phyloP scores from a whole-genome alignment of 352 stramenopile species.

The Phytophthora sojae region DNA sequence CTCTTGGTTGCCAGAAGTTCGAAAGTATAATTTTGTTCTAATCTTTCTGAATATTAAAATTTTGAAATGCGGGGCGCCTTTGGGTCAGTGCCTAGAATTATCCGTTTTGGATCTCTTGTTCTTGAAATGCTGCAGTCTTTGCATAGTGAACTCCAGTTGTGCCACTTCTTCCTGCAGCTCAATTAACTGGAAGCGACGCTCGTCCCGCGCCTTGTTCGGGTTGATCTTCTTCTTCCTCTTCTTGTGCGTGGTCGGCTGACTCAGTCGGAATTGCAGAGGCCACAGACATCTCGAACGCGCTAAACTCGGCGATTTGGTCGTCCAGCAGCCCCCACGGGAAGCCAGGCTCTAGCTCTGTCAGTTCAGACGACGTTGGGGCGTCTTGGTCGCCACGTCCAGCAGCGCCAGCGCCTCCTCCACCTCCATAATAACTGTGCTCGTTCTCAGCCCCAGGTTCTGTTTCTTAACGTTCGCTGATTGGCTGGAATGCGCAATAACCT shows the following conservation, averaged over 20 bases:
- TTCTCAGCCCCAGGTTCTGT: background rate
- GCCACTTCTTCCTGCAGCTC: slow-evolving; percentile 25
- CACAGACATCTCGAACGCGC: background rate
- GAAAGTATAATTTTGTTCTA: too few species aligned
- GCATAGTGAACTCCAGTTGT: slow-evolving; percentile 28
- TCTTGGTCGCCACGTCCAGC: slow-evolving; percentile 11
- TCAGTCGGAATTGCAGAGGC: background rate
- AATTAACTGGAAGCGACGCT: slow-evolving; percentile 33
- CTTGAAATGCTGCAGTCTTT: slow-evolving; percentile 16
- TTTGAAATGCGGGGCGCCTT: too few species aligned
- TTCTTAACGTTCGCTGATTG: slow-evolving; percentile 9
- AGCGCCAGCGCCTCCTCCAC: slow-evolving; percentile 28
- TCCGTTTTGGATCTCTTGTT: slow-evolving; percentile 7
- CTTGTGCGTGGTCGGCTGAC: slow-evolving; percentile 4
- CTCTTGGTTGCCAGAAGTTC: too few species aligned
- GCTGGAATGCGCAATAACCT: background rate
- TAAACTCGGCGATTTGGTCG: background rate
- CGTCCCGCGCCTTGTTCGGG: slow-evolving; percentile 42
- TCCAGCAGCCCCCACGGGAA: slow-evolving; percentile 6
- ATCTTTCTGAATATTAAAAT: too few species aligned
- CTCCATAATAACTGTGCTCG: slow-evolving; percentile 11
- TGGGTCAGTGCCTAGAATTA: too few species aligned
- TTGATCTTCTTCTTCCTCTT: slow-evolving; percentile 33
- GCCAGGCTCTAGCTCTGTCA: background rate
- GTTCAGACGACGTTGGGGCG: background rate